phyloP scores from a whole-genome alignment of 2,329 filamentous ascomycete genomes.

The Lecanicillium sp. region DNA sequence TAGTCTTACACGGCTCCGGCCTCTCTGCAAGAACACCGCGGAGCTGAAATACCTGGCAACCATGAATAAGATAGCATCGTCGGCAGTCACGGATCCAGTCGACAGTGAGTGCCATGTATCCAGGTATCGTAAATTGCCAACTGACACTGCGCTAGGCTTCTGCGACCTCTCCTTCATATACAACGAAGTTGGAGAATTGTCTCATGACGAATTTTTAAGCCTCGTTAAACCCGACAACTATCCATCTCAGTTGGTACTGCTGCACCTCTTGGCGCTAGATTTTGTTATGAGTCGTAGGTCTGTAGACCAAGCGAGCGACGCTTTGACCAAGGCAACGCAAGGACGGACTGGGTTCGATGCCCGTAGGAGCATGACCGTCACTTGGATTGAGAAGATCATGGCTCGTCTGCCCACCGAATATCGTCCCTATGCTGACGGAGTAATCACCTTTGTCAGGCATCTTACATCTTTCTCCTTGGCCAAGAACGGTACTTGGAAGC shows the following conservation, averaged over 20 bases:
- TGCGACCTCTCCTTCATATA: conserved; percentile 20
- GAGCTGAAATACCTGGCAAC: conserved; percentile 22
- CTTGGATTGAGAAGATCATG: conserved; percentile 29
- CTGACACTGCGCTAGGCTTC: conserved; percentile 16
- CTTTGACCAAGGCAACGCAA: neutral
- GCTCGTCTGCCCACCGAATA: conserved; percentile 17
- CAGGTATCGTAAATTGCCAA: too few relatives aligned
- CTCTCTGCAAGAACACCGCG: conserved; percentile 11
- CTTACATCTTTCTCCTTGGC: conserved; percentile 9
- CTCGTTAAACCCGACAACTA: conserved; percentile 23
- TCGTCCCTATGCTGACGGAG: conserved; percentile 18
- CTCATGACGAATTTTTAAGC: conserved; percentile 20
- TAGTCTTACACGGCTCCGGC: conserved; percentile 17
- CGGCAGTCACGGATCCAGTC: neutral
- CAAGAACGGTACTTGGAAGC: conserved; percentile 3
- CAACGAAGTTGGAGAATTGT: conserved; percentile 17
- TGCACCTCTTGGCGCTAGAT: conserved; percentile 27
- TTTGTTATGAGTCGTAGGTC: conserved; percentile 19
- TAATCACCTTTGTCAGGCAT: conserved; percentile 14
- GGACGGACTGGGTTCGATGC: conserved; percentile 11
- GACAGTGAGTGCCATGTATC: too few relatives aligned
- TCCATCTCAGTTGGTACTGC: conserved; percentile 24
- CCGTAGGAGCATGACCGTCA: conserved; percentile 20
- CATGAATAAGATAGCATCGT: conserved; percentile 21
- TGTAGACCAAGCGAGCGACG: conserved; percentile 6